A percentile compares a stretch with the other conserved stretches of the same genome.
phyloP scores from a whole-genome alignment of 257 asterid species.

The Lycium ferocissimum region DNA sequence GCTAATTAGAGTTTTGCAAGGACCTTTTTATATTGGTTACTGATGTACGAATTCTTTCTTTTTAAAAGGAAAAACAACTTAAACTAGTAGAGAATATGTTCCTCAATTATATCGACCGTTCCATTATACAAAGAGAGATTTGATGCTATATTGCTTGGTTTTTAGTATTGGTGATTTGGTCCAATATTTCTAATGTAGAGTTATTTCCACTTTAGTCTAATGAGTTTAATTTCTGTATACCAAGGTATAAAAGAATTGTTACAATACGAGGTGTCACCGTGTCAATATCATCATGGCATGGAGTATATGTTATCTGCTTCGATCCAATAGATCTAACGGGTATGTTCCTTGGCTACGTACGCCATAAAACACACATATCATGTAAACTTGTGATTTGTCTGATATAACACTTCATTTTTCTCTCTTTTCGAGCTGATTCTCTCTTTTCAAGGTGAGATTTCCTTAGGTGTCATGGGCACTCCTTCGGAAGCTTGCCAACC shows the following conservation, averaged over 20 bases:
- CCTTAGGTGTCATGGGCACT: no score
- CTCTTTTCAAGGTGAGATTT: no score
- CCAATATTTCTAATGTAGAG: neutral
- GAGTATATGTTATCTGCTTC: no score
- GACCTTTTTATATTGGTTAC: slow-evolving; percentile 45
- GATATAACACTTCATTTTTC: no score
- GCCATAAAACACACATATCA: no score
- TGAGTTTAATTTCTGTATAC: neutral
- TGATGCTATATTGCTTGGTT: neutral
- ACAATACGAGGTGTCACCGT: no score
- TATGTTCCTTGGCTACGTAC: no score
- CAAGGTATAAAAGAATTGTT: neutral
- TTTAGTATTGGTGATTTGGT: neutral
- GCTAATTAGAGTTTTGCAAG: neutral
- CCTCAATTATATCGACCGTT: slow-evolving; percentile 23
- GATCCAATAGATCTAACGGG: no score
- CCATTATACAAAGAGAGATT: slow-evolving; percentile 12
- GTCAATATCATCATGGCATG: no score
- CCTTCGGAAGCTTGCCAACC: no score
- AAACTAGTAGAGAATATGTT: slow-evolving; percentile 50
- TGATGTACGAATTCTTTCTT: neutral
- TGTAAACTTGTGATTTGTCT: no score
- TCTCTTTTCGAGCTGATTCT: no score
- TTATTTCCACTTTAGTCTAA: neutral
- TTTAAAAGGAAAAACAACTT: neutral